Evolutionary conservation across 805 yeast genomes (phyloP), one percentile per base, ranked within the genome.

Genomic region (Wickerhamomyces rabaulensis): DNA sequence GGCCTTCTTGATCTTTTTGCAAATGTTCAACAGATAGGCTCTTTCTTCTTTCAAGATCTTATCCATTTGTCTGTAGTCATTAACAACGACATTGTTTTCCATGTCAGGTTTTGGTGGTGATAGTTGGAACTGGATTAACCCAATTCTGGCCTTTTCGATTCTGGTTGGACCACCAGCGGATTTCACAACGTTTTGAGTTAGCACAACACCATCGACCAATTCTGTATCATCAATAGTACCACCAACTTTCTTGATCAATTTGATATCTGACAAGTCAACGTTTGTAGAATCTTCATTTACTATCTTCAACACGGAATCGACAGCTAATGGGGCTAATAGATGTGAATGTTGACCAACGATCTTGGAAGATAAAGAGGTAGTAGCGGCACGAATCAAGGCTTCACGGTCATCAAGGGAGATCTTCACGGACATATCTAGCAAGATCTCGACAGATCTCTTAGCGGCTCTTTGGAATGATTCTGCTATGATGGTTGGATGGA

Each of bases 31-130:
- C 62, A 94, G 72, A 65, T 94, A 94, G 25, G 96, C 94, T 65
- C 99, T 84, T 75, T 94, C 99, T 70, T 94, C 99, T 64, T 95
- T 94, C 64, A 94, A 75, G 57, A 94, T 94, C 72, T 92, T 94
- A 69, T 94, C 99, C 99, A 94, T 94, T 70, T 94, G 99, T 69
- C 99, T 81, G 73, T 94, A 94, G 68, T 94, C 99, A 63, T 87
- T 94, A 46, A 94, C 98, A 48, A 94, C 96, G 42, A 94, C 92
- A 64, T 91, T 92, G 68, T 94, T 94, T 71, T 94, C 99, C 85
- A 95, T 59, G 40, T 78, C 74, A 87, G 99, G 74, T 87, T 94
- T 73, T 90, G 99, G 61, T 87, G 79, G 97, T 78, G 37, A 98
- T 87, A 70, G 89, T 89, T 40, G 99, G 95, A 65, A 94, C 84